Evolutionary conservation across 768 basidiomycete genomes (phyloP).

Genomic region (Coprinopsis strossmayeri): DNA sequence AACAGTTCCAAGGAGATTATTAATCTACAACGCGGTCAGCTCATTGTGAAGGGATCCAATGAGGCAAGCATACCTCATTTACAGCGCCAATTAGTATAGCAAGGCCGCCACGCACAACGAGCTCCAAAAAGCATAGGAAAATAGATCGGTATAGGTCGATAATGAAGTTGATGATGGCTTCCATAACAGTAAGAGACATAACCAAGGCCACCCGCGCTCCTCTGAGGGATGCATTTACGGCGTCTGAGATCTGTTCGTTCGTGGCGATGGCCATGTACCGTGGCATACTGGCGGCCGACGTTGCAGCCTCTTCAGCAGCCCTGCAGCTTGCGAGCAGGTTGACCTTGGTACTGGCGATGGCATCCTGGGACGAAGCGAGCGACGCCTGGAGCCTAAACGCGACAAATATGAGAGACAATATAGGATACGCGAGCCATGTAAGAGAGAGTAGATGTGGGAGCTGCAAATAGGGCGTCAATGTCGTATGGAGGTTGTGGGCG

Average conservation of each 20-base stretch:
- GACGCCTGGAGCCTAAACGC: conserved; percentile 78
- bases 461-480: conserved; percentile 76
- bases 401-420: conserved; percentile 83
- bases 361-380: conserved; percentile 57
- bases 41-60: not conserved
- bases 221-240: conserved; percentile 73
- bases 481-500: conserved; percentile 29
- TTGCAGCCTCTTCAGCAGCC: conserved; percentile 80
- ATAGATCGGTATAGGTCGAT: conserved; percentile 90
- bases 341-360: conserved; percentile 62
- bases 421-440: conserved; percentile 87
- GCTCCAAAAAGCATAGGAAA: conserved; percentile 88
- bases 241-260: conserved; percentile 71
- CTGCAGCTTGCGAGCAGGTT: conserved; percentile 79
- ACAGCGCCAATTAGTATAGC: conserved; percentile 77
- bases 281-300: conserved; percentile 79
- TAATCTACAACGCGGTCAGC: conserved; percentile 44
- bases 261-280: conserved; percentile 82
- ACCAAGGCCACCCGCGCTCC: conserved; percentile 70
- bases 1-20: conserved; percentile 54
- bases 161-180: conserved; percentile 85
- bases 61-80: conserved; percentile 53
- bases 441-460: conserved; percentile 81
- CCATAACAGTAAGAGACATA: conserved; percentile 75
- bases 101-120: conserved; percentile 78